Evolutionary conservation across 1,284 basidiomycete genomes (phyloP), one percentile per base, ranked within the genome.

Genomic region (Cystobasidiaceae sp.): DNA sequence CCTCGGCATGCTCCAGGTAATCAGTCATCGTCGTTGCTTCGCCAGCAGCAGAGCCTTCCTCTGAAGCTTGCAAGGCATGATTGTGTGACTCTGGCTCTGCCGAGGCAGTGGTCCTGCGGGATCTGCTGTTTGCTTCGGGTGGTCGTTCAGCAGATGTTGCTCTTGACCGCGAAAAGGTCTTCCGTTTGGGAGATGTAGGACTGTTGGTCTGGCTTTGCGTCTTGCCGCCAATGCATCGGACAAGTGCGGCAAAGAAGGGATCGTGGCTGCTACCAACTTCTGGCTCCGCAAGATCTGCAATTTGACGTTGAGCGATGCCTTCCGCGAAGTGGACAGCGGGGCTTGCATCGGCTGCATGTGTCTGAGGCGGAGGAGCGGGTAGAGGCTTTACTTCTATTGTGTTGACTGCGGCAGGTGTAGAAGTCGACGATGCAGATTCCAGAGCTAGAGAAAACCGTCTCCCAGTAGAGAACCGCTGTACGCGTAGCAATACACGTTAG

Each of bases 231-330:
- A 77, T 65, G 43, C 69, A 33, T 17, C 25, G 37, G 19, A 50
- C 37, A 3, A 66, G 66, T 23, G 82, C 77, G 4, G 90, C 81
- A 27, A 81, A 81, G 57, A 91, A 89, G 8, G 89, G 89, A 68
- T 82, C 82, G n/a, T 34, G 41, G 2, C 13, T 43, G 33, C 39
- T 32, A 27, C 37, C 19, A 57, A 19, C 30, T 17, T 39, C 17
- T 23, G 44, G 17, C 37, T 54, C n/a, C 15, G n/a, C n/a, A n/a
- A n/a, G n/a, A n/a, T n/a, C n/a, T n/a, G n/a, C n/a, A n/a, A n/a
- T n/a, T n/a, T n/a, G n/a, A n/a, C n/a, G n/a, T n/a, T n/a, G n/a
- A n/a, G n/a, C n/a, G n/a, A n/a, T n/a, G n/a, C n/a, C n/a, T n/a
- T n/a, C n/a, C n/a, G n/a, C n/a, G n/a, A n/a, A n/a, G n/a, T n/a